Evolutionary conservation across 257 asterid genomes (phyloP).

Genomic region (Solanum gandarillasii): DNA sequence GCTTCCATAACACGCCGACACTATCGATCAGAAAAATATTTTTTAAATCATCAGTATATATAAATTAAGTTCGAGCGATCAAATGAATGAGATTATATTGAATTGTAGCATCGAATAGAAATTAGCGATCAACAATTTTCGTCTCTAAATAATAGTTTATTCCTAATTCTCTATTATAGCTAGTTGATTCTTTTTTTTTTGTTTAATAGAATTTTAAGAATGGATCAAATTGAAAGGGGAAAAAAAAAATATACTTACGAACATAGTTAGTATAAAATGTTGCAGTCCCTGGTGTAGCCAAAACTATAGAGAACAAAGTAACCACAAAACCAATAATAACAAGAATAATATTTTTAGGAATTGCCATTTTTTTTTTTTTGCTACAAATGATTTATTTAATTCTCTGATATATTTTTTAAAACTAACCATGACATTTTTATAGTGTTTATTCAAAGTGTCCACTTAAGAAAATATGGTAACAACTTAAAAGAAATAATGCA

Average conservation of each 20-base stretch:
- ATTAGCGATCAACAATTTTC: too few species aligned
- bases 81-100: background rate
- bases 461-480: too few species aligned
- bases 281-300: constrained; percentile 30
- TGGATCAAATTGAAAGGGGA: too few species aligned
- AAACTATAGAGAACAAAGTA: constrained; percentile 12
- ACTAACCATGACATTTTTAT: too few species aligned
- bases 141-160: too few species aligned
- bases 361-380: background rate
- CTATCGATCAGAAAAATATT: background rate
- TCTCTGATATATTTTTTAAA: too few species aligned
- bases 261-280: constrained; percentile 25
- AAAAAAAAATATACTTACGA: constrained; percentile 8
- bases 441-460: too few species aligned
- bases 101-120: too few species aligned
- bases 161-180: too few species aligned
- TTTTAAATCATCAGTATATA: background rate
- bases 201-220: too few species aligned
- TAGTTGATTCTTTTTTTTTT: too few species aligned
- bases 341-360: background rate
- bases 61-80: background rate
- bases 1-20: background rate
- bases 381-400: too few species aligned
- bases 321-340: background rate
- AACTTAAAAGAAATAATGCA: background rate